These are phyloP conservation scores for Rhododendron griersonianum DNA, from an alignment of 148 eudicot species.

Conservation along the genomic window DNA sequence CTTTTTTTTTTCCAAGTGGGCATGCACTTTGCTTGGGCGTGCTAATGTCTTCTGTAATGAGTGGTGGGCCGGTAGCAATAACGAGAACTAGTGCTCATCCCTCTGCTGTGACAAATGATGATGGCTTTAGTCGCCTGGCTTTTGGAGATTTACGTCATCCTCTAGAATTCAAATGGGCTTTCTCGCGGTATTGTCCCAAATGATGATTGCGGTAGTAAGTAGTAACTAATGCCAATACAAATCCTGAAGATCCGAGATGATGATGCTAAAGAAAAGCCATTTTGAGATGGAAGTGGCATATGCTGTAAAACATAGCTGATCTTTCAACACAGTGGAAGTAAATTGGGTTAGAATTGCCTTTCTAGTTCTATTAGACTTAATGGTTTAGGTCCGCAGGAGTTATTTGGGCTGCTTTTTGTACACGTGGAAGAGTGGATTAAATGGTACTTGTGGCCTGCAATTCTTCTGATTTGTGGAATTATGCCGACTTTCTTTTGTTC, in stretches of 20 bases:
- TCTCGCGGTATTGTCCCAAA: background rate
- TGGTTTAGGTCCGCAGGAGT: background rate
- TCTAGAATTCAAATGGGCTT: background rate
- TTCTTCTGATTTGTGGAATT: background rate
- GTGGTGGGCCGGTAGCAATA: background rate
- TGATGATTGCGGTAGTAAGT: background rate
- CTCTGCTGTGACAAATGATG: background rate
- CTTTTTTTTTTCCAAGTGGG: background rate
- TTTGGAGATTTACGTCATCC: background rate
- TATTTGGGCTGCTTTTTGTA: constrained; percentile 1
- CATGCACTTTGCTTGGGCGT: background rate
- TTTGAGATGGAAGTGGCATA: background rate
- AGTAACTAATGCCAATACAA: background rate
- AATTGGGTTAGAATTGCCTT: background rate
- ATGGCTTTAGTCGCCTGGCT: background rate
- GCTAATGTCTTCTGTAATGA: background rate
- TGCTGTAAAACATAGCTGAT: background rate
- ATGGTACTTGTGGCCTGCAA: background rate
- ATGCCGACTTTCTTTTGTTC: background rate
- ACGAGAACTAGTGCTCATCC: background rate
- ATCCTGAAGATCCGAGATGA: background rate
- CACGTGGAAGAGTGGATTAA: background rate
- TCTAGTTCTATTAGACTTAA: background rate
- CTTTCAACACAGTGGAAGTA: background rate
- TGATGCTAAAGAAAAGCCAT: background rate